These are phyloP conservation scores for Trichosporon sp. DNA, from an alignment of 1,284 basidiomycete genomes.

Conservation along the genomic window DNA sequence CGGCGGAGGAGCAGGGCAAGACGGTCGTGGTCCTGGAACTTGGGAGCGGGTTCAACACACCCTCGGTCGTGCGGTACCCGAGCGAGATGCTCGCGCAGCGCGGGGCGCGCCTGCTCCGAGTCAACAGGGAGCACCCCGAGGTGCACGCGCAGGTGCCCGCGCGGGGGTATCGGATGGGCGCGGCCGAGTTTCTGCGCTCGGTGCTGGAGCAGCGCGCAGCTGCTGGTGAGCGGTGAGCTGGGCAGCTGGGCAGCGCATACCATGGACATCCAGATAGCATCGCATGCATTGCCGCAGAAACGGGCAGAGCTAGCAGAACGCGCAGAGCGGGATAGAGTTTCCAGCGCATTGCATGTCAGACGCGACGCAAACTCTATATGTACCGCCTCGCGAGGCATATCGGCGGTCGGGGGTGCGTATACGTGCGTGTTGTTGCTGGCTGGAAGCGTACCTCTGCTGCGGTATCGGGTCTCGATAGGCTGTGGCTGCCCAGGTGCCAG, in stretches of 20 bases:
- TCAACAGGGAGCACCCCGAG: not conserved
- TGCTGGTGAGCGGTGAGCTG: no score
- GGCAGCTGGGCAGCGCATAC: no score
- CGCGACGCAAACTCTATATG: no score
- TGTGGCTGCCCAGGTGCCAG: not conserved
- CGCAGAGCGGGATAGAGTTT: no score
- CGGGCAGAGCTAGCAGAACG: no score
- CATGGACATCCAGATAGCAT: no score
- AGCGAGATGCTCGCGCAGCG: not conserved
- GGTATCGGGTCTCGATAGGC: not conserved
- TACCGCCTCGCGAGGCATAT: no score
- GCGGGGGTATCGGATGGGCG: not conserved
- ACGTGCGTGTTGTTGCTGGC: no score
- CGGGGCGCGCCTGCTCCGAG: not conserved
- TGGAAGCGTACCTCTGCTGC: no score
- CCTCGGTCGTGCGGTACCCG: not conserved
- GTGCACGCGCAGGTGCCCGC: not conserved
- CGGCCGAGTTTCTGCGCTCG: not conserved
- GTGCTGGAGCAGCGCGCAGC: not conserved
- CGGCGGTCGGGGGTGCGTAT: no score
- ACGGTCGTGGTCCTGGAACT: not conserved
- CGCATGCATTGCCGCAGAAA: not conserved
- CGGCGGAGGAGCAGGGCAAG: not conserved
- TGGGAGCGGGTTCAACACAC: not conserved
- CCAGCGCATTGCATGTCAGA: no score